Conservation (phyloP, 169 alveolate species). For the Plasmodium berghei region DNA sequence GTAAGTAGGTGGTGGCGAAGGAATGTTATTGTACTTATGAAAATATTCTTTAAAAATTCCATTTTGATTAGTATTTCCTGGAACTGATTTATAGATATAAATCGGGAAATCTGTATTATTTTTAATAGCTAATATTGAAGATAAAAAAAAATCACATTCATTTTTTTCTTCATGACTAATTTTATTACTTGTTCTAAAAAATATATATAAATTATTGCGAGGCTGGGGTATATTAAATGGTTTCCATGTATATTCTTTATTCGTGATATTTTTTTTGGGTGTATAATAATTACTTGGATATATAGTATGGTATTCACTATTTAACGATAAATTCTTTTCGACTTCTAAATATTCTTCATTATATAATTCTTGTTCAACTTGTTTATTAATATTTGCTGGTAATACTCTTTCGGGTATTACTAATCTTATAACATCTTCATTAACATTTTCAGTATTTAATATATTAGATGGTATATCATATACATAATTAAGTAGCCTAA, state of each 20-base stretch:
- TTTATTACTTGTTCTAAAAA: conserved; percentile 61
- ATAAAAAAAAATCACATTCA: conserved; percentile 65
- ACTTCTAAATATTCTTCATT: conserved; percentile 57
- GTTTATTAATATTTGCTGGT: conserved; percentile 64
- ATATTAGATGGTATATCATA: conserved; percentile 72
- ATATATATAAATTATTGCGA: conserved; percentile 53
- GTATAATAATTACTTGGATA: conserved; percentile 53
- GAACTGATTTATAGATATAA: conserved; percentile 61
- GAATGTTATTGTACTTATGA: conserved; percentile 55
- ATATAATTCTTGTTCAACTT: conserved; percentile 65
- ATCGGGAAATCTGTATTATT: conserved; percentile 72
- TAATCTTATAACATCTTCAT: conserved; percentile 60
- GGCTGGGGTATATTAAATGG: conserved; percentile 70
- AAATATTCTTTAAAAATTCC: conserved; percentile 69
- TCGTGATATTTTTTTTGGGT: conserved; percentile 22
- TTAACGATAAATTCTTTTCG: conserved; percentile 11
- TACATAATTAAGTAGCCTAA: conserved; percentile 57
- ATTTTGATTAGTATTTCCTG: conserved; percentile 52
- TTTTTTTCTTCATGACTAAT: conserved; percentile 75
- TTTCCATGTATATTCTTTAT: conserved; percentile 38
- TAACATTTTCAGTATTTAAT: conserved; percentile 47
- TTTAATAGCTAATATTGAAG: conserved; percentile 71
- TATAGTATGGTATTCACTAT: conserved; percentile 24
- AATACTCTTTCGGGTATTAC: conserved; percentile 70
- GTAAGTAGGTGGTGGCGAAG: conserved; percentile 76